Evolutionary conservation across 345 rosid genomes (phyloP).

Genomic region (Gossypium stocksii): DNA sequence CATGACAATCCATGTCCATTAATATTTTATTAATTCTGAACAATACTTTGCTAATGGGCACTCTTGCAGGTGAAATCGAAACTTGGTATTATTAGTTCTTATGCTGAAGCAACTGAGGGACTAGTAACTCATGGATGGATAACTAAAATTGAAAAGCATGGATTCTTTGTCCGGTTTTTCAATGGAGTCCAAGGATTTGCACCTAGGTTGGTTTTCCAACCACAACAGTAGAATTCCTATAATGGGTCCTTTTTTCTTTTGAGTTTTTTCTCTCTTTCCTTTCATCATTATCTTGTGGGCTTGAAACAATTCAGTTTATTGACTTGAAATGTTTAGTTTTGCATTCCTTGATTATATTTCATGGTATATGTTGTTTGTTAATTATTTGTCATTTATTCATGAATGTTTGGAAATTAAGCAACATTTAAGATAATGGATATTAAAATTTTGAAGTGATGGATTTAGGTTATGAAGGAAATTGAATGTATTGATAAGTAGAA

Average conservation of each 20-base stretch:
- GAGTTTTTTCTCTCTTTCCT: not conserved
- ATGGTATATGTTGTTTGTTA: not conserved
- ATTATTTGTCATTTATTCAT: not conserved
- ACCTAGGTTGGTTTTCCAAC: constrained; percentile 51
- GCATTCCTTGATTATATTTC: not conserved
- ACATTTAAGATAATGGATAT: not conserved
- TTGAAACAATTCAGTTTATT: not conserved
- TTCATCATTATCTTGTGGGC: not conserved
- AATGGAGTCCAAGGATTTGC: constrained; percentile 98
- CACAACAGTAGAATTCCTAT: constrained; percentile 1
- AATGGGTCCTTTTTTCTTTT: not conserved
- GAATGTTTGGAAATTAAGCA: not conserved
- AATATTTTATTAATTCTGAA: constrained; percentile 3
- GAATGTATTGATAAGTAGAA: not conserved
- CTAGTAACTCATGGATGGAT: constrained; percentile 94
- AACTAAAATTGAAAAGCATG: constrained; percentile 87
- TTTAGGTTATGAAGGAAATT: not conserved
- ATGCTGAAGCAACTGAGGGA: constrained; percentile 79
- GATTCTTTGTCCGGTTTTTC: constrained; percentile 91
- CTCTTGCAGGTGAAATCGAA: constrained; percentile 83
- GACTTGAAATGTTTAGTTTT: not conserved
- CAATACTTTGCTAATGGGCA: not conserved
- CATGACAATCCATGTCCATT: not conserved
- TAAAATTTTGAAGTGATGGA: not conserved
- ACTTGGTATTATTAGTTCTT: constrained; percentile 75